phyloP scores from a whole-genome alignment of 805 yeast species.

The Wickerhamiella domercqiae region DNA sequence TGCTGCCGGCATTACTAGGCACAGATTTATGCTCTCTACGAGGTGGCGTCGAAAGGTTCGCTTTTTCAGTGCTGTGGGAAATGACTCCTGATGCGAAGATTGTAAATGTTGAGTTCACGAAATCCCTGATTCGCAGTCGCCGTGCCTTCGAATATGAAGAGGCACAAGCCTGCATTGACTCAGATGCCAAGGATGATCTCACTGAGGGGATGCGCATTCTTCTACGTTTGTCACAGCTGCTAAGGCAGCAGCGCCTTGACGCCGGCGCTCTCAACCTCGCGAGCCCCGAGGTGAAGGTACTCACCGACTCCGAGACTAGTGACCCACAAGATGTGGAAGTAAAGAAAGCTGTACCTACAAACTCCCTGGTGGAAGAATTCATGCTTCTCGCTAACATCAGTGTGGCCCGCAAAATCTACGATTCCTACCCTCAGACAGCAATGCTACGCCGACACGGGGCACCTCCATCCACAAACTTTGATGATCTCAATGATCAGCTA shows the following conservation, averaged over 20 bases:
- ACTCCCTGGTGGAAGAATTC: slow-evolving; percentile 93
- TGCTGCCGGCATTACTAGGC: slow-evolving; percentile 90
- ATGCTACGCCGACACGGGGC: slow-evolving; percentile 95
- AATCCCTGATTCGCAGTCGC: slow-evolving; percentile 77
- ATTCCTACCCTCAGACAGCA: slow-evolving; percentile 93
- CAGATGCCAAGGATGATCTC: slow-evolving; percentile 56
- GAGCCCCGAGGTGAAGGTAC: slow-evolving; percentile 95
- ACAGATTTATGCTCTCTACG: slow-evolving; percentile 90
- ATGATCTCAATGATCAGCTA: slow-evolving; percentile 74
- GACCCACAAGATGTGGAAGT: slow-evolving; percentile 94
- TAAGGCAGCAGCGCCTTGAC: slow-evolving; percentile 72
- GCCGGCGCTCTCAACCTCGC: slow-evolving; percentile 96
- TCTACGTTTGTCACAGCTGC: slow-evolving; percentile 59
- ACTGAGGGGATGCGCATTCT: slow-evolving; percentile 81
- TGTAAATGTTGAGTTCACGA: slow-evolving; percentile 60
- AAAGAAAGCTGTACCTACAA: slow-evolving; percentile 74
- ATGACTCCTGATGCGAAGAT: slow-evolving; percentile 75
- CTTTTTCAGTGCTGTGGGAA: slow-evolving; percentile 94
- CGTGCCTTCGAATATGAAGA: slow-evolving; percentile 90
- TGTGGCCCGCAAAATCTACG: slow-evolving; percentile 84
- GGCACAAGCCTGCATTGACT: slow-evolving; percentile 88
- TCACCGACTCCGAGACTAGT: slow-evolving; percentile 91
- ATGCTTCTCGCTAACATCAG: slow-evolving; percentile 95
- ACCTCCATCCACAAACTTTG: slow-evolving; percentile 94
- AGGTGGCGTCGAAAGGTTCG: slow-evolving; percentile 90